Conservation (phyloP, 2,329 filamentous ascomycete species). For the Fusarium virguliforme region DNA sequence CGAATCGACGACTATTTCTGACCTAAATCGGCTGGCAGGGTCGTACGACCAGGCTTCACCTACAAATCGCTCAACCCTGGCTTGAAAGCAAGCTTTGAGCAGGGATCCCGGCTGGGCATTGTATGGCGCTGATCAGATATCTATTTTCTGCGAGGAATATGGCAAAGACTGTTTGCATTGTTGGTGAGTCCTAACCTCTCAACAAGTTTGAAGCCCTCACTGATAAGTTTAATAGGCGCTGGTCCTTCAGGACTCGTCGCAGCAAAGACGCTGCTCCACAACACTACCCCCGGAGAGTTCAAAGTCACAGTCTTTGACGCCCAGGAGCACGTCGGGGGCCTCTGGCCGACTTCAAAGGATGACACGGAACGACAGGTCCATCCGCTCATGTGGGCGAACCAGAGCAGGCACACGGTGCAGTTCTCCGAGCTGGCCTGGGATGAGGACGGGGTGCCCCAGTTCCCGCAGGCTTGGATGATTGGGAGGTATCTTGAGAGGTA, state of each 20-base stretch:
- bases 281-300: slow-evolving; percentile 70
- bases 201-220: neutral
- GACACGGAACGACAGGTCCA: slow-evolving; percentile 71
- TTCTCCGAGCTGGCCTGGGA: slow-evolving; percentile 83
- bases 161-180: slow-evolving; percentile 61
- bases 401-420: slow-evolving; percentile 82
- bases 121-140: slow-evolving; percentile 44
- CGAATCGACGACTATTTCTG: neutral
- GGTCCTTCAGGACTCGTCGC: slow-evolving; percentile 79
- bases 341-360: slow-evolving; percentile 76
- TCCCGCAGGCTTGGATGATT: slow-evolving; percentile 84
- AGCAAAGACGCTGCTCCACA: slow-evolving; percentile 80
- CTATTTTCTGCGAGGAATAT: slow-evolving; percentile 48
- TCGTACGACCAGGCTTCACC: neutral
- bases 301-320: slow-evolving; percentile 80
- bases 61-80: slow-evolving; percentile 47
- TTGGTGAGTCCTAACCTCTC: slow-evolving; percentile 53
- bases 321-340: slow-evolving; percentile 77
- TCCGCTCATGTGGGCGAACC: slow-evolving; percentile 80
- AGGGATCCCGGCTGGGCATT: slow-evolving; percentile 9
- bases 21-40: neutral
- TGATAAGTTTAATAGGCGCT: slow-evolving; percentile 65
- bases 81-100: slow-evolving; percentile 19
- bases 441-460: slow-evolving; percentile 68
- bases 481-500: slow-evolving; percentile 81